Base-by-base conservation (phyloP, 352 stramenopile species). In the Globisporangium polare region DNA sequence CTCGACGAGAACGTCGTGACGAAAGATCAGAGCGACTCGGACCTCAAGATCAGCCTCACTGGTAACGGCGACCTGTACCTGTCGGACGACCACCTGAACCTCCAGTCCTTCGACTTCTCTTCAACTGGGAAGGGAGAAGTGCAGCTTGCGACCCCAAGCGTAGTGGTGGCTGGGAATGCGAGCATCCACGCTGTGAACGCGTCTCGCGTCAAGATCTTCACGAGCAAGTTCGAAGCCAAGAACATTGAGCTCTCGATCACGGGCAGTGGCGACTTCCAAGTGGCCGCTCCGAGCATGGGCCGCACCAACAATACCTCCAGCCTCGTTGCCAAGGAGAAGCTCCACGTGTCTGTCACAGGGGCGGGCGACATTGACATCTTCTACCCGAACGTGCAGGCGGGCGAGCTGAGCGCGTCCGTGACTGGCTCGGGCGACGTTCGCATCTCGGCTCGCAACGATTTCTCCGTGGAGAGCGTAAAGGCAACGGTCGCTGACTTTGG, bases 1-100 rank as follows among this genome's bases (percentile, higher is more conserved):
- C 33, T 73, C 31, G 57, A 69, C 18, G 62, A 69, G 37, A 61
- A 58, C 15, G 66, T 69, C n/a, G n/a, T 57, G 3, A 31, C 22
- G 6, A 57, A 57, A n/a, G 12, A 18, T 9, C 3, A 53, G 8
- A n/a, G 20, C 9, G 33, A 57, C 35, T 42, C 31, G 5, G 31
- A 46, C 42, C 51, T 46, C 33, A 57, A 57, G 20, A 47, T 45
- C 51, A 45, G 20, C 3, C 17, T 53, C 5, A 24, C 26, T 37
- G 17, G 26, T 26, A 37, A 53, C 18, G 47, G 26, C 7, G 47
- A 39, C 2, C 26, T 53, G 26, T 53, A 53, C 15, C 47, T 53
- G 1, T 53, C 47, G 7, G 47, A 53, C 3, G 47, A 53, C 26
- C 47, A 53, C 47, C 15, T 53, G 47, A 39, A 4, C 17, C 47